Base-by-base conservation (phyloP, 768 basidiomycete species). In the Boletellus sp. region DNA sequence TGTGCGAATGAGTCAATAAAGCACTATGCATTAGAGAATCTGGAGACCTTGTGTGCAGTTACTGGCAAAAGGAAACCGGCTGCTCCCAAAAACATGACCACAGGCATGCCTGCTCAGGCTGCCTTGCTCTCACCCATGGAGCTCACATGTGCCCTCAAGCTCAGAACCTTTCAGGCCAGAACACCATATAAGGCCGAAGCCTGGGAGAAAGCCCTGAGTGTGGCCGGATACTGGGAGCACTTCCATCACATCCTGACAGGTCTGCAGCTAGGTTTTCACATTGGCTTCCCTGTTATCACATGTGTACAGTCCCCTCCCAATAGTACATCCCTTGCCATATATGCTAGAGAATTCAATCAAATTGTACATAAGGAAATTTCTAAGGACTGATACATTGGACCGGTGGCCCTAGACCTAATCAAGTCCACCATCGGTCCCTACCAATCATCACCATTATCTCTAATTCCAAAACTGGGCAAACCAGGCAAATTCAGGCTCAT, bases 381-480 rank as follows among this genome's bases (percentile, higher is more conserved):
- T 8, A 52, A 48, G n/a, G 12, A 17, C 1, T 1, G 32, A 0
- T 52, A 48, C 15, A 7, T 44, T 0, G 42, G 42, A 2, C 51
- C 42, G 1, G 22, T 36, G 16, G 67, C 66, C 37, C 26, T 40
- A 35, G 43, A 23, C 1, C 24, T 39, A 16, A 24, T 70, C 0
- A 53, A 66, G 32, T 0, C 1, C 0, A 3, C 28, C 3, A 43
- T 71, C 1, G 66, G 70, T 0, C 61, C 48, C 0, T 72, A 71
- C 37, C 68, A 69, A 15, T 52, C 10, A 43, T 63, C 47, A 2
- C 65, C 70, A 0, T 35, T 72, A 0, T 64, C 61, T 1, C 36
- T 71, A 6, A 50, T 68, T 0, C 70, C 65, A 0, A 72, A 72
- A 38, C 57, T 60, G 0, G 57, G 56, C 17, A 58, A 59, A 2